Evolutionary conservation across 441 rosid genomes (phyloP), one percentile per base, ranked within the genome.

Genomic region (Croton laevigatus): DNA sequence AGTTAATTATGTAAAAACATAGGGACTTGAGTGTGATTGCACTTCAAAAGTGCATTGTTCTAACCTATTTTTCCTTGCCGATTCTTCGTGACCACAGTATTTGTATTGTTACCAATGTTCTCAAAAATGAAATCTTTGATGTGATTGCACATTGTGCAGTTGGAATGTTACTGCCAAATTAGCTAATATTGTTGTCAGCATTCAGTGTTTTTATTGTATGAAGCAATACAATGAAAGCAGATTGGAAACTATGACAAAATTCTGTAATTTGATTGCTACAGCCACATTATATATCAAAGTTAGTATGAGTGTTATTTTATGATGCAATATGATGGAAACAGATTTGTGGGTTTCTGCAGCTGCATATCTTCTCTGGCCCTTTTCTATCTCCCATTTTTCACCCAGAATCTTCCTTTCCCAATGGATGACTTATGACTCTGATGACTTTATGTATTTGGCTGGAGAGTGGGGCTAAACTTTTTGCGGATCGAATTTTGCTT

Each of bases 141-240:
- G 54, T 67, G 71, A 22, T 42, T 67, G 62, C 38, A 53, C n/a
- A 52, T 10, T 66, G 48, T 57, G 32, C 32, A 27, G 32, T 54
- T 20, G 20, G 59, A 54, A 54, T 54, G 59, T 32, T 20, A 54
- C 14, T 10, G 11, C 59, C 12, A 2, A 13, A 54, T 20, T 54
- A 54, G 32, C 32, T 27, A 27, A 27, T 27, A 27, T n/a, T 27
- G 32, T 27, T n/a, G n/a, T 27, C 32, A 27, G 32, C 1, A 27
- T 1, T 27, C 32, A 27, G 32, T 27, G 32, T 27, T 27, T n/a
- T 27, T 27, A 27, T 27, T 27, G 32, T 27, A 27, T 27, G 32
- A 27, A 27, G 32, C 32, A 27, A 27, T 27, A 27, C 32, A 27
- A 27, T 27, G 32, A 27, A 27, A 27, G 32, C 32, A 27, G 32